Evolutionary conservation across 805 yeast species (phyloP).

Genomic region (Ogataea nonfermentans): DNA sequence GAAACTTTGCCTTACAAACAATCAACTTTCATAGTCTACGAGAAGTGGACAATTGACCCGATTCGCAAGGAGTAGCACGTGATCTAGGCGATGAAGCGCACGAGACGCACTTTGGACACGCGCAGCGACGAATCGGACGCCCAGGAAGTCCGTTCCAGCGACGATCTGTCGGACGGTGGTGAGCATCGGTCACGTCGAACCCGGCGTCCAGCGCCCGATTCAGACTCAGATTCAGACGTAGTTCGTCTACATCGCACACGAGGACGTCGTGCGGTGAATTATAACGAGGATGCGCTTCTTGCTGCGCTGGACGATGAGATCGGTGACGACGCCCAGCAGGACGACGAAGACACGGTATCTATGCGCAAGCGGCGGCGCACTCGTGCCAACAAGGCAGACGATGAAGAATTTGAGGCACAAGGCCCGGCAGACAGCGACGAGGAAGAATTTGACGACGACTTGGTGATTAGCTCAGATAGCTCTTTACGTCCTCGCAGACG

Average conservation of each 20-base stretch:
- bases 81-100: constrained; percentile 7
- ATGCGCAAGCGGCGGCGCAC: constrained; percentile 14
- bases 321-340: constrained; percentile 25
- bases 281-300: constrained; percentile 33
- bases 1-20: constrained; percentile 4
- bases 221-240: constrained; percentile 12
- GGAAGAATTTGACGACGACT: constrained; percentile 25
- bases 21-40: background rate
- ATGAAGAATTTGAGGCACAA: constrained; percentile 22
- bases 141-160: background rate
- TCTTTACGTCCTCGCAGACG: constrained; percentile 22
- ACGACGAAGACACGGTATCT: constrained; percentile 16
- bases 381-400: constrained; percentile 27
- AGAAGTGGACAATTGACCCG: constrained; percentile 1
- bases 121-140: constrained; percentile 3
- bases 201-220: constrained; percentile 2
- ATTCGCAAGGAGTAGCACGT: background rate
- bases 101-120: constrained; percentile 6
- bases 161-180: background rate
- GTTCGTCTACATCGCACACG: constrained; percentile 29
- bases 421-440: constrained; percentile 19
- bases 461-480: constrained; percentile 18
- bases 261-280: constrained; percentile 32
- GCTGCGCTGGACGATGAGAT: constrained; percentile 27
- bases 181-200: constrained; percentile 2